Percentiles rank a stretch among this genome's conserved stretches.
Conservation (phyloP, 192 early-diverging fungal genomes). For the Coemansia furcata region DNA sequence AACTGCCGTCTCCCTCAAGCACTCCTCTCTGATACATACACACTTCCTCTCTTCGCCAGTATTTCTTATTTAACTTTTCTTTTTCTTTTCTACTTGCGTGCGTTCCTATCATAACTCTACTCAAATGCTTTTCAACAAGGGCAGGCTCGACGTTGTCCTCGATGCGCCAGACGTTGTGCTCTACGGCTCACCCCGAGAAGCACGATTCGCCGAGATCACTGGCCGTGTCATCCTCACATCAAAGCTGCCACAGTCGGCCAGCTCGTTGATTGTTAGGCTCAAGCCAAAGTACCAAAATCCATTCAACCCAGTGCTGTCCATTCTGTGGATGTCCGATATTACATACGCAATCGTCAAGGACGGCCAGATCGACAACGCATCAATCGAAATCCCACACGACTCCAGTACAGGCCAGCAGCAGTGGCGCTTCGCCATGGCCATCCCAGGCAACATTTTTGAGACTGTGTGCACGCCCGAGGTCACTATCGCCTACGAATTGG, state of each 20-base stretch:
- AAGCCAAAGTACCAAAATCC: constrained; percentile 36
- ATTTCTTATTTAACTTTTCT: neutral
- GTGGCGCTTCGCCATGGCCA: constrained; percentile 43
- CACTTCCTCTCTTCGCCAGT: neutral
- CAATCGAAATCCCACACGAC: constrained; percentile 9
- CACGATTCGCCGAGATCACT: constrained; percentile 28
- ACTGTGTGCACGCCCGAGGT: constrained; percentile 40
- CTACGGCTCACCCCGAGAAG: constrained; percentile 32
- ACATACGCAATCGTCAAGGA: constrained; percentile 29
- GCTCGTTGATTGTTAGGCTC: constrained; percentile 37
- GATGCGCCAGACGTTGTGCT: constrained; percentile 38
- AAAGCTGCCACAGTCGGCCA: constrained; percentile 15
- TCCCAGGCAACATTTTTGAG: constrained; percentile 42
- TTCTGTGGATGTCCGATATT: constrained; percentile 30
- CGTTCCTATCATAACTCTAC: neutral
- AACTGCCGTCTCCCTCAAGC: neutral
- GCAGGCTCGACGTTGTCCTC: constrained; percentile 36
- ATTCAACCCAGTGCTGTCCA: constrained; percentile 40
- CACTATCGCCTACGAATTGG: constrained; percentile 39
- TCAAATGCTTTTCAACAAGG: constrained; percentile 33
- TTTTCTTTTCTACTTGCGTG: neutral
- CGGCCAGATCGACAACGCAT: constrained; percentile 12
- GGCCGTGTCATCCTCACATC: constrained; percentile 33
- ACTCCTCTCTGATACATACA: neutral
- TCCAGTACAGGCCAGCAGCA: constrained; percentile 14